Percentiles rank a stretch among this genome's conserved stretches.
These are phyloP conservation scores for Triticum dicoccoides DNA, from an alignment of 176 grass and related monocot genomes.

Conservation along the genomic window DNA sequence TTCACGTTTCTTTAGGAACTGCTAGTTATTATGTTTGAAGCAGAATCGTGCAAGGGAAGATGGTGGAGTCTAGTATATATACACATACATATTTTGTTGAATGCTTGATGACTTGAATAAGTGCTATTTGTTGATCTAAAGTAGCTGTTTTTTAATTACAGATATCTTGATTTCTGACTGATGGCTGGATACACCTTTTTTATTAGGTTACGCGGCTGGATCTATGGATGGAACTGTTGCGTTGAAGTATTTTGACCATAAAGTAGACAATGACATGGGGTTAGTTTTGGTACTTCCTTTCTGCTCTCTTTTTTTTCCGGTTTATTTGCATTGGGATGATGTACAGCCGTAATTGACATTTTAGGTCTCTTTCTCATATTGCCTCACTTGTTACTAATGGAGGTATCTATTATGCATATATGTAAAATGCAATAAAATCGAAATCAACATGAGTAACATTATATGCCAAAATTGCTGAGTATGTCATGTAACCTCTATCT, in stretches of 20 bases:
- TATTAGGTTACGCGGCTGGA: constrained; percentile 51
- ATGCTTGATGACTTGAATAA: neutral
- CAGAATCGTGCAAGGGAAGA: neutral
- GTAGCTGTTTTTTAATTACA: neutral
- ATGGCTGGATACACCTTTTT: neutral
- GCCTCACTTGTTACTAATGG: neutral
- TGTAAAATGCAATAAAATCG: neutral
- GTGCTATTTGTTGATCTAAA: neutral
- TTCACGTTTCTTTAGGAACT: constrained; percentile 15
- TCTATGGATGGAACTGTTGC: constrained; percentile 60
- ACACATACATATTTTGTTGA: neutral
- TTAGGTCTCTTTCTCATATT: constrained; percentile 10
- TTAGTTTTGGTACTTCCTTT: constrained; percentile 43
- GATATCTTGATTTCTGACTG: neutral
- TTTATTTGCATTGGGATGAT: neutral
- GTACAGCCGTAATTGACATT: neutral
- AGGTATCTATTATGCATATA: neutral
- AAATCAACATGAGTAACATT: neutral
- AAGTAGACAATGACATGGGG: constrained; percentile 41
- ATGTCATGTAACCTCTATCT: neutral
- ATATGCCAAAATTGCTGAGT: neutral
- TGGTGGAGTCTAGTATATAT: neutral
- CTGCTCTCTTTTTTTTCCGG: constrained; percentile 4
- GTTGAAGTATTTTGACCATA: constrained; percentile 58
- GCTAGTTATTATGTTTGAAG: neutral